Evolutionary conservation across 805 yeast genomes (phyloP).

Genomic region (Komagataella mondaviorum): DNA sequence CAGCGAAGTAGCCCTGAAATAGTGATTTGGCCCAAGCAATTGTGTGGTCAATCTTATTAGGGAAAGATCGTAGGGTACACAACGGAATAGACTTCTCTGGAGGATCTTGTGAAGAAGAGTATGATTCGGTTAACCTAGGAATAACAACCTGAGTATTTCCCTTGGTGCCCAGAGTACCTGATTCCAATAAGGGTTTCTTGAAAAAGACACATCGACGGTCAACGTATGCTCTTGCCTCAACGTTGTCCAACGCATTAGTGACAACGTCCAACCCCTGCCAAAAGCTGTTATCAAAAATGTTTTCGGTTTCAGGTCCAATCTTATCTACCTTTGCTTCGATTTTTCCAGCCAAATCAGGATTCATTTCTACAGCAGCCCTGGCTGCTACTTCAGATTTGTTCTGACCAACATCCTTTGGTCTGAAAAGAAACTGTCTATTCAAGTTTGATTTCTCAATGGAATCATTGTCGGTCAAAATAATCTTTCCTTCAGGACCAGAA

Average conservation of each 20-base stretch:
- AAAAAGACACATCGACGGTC: constrained; percentile 94
- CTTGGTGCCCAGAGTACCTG: constrained; percentile 96
- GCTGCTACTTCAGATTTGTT: constrained; percentile 89
- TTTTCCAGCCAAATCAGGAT: constrained; percentile 68
- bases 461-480: constrained; percentile 84
- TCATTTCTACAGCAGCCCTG: constrained; percentile 70
- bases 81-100: constrained; percentile 96
- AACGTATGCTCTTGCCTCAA: constrained; percentile 95
- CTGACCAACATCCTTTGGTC: constrained; percentile 89
- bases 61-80: constrained; percentile 95
- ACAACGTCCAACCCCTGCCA: constrained; percentile 82
- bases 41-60: constrained; percentile 95
- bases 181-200: constrained; percentile 82
- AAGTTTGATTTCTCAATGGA: constrained; percentile 91
- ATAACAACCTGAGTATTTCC: constrained; percentile 96
- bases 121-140: constrained; percentile 89
- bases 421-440: constrained; percentile 90
- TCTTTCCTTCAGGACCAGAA: constrained; percentile 78
- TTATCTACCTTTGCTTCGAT: constrained; percentile 71
- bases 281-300: constrained; percentile 70
- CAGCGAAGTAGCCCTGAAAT: constrained; percentile 85
- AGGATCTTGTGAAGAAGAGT: constrained; percentile 94
- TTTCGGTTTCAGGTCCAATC: constrained; percentile 89
- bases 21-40: constrained; percentile 98
- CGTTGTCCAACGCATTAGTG: constrained; percentile 93